A percentile compares a stretch with the other conserved stretches of the same genome.
phyloP scores from a whole-genome alignment of 129 eudicot genomes.

The Artemisia tridentata region DNA sequence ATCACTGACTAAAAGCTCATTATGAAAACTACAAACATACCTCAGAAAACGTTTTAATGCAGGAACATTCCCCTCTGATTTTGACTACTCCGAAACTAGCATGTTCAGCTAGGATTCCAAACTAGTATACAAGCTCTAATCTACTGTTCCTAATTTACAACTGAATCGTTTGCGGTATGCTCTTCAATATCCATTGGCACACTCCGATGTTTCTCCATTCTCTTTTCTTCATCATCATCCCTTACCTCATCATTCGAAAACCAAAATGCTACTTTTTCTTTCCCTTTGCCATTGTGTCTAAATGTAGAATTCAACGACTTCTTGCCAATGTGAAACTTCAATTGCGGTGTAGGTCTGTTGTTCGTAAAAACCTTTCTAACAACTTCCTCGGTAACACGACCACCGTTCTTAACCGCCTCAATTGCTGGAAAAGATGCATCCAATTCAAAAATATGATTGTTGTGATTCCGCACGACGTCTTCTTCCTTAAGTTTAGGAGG shows the following conservation, averaged over 20 bases:
- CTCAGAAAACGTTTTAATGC: constrained; percentile 51
- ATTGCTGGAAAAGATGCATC: constrained; percentile 39
- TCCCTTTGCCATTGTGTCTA: constrained; percentile 28
- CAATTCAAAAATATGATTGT: constrained; percentile 40
- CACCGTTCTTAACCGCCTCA: constrained; percentile 24
- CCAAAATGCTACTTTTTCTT: constrained; percentile 34
- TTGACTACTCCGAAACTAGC: constrained; percentile 56
- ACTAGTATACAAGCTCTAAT: constrained; percentile 70
- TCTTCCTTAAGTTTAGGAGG: constrained; percentile 53
- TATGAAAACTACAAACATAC: constrained; percentile 62
- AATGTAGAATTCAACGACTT: constrained; percentile 28
- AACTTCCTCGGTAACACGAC: constrained; percentile 32
- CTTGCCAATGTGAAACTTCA: constrained; percentile 43
- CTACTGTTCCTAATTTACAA: constrained; percentile 66
- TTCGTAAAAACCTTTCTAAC: constrained; percentile 29
- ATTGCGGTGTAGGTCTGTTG: constrained; percentile 43
- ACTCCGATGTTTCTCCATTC: constrained; percentile 51
- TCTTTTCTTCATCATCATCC: constrained; percentile 53
- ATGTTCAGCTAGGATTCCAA: constrained; percentile 48
- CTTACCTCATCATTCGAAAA: constrained; percentile 41
- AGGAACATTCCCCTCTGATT: constrained; percentile 49
- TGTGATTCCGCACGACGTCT: constrained; percentile 22
- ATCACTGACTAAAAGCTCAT: constrained; percentile 41
- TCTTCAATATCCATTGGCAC: constrained; percentile 52
- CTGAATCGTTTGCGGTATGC: constrained; percentile 40